A percentile compares a stretch with the other conserved stretches of the same genome.
These are phyloP conservation scores for Cephalotrichum gorgonifer DNA, from an alignment of 2,329 filamentous ascomycete species.

Conservation along the genomic window DNA sequence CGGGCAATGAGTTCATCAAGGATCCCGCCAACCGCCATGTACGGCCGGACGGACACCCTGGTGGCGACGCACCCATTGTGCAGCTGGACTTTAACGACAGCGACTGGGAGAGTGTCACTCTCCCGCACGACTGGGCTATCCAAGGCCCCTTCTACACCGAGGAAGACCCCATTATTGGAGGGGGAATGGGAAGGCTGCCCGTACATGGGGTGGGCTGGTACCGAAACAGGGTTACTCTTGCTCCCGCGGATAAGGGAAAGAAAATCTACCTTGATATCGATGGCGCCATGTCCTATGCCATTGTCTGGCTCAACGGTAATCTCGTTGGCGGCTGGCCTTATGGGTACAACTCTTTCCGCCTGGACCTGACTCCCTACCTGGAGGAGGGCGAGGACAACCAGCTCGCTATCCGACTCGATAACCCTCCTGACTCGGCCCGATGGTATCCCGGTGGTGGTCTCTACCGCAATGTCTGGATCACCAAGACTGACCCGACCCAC, in stretches of 20 bases:
- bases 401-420: constrained; percentile 40
- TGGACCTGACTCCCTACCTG: constrained; percentile 35
- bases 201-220: constrained; percentile 44
- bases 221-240: constrained; percentile 17
- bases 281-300: constrained; percentile 40
- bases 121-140: constrained; percentile 41
- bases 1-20: constrained; percentile 27
- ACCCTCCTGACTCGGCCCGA: constrained; percentile 33
- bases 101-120: constrained; percentile 26
- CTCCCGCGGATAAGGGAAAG: constrained; percentile 22
- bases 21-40: constrained; percentile 17
- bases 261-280: constrained; percentile 35
- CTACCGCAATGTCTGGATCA: constrained; percentile 44
- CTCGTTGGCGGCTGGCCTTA: constrained; percentile 42
- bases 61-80: constrained; percentile 18
- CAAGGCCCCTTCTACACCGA: constrained; percentile 30
- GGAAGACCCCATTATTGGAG: constrained; percentile 20
- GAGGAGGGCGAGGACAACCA: constrained; percentile 23
- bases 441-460: constrained; percentile 46
- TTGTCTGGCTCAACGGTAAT: constrained; percentile 39
- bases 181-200: constrained; percentile 32
- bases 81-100: constrained; percentile 25
- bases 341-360: constrained; percentile 37
- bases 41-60: constrained; percentile 12
- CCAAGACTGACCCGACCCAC: constrained; percentile 32